Percentiles rank a stretch among this genome's conserved stretches.
Conservation (phyloP, 208 protist species). For the Crithidia fasciculata region DNA sequence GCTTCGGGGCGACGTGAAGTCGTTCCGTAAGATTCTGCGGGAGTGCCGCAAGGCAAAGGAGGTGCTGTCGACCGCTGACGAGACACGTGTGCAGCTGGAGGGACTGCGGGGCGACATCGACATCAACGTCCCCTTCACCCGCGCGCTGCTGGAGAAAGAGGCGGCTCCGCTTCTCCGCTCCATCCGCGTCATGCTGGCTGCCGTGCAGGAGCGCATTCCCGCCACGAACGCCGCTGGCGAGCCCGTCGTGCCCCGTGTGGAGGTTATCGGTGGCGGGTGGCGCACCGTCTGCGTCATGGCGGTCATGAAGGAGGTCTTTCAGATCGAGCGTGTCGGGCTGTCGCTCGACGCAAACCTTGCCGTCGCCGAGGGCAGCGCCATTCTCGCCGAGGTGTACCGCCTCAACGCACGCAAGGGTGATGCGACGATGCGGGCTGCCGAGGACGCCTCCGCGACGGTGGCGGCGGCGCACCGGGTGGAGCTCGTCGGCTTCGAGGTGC, state of each 20-base stretch:
- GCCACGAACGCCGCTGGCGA: conserved; percentile 2
- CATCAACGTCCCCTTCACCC: conserved; percentile 47
- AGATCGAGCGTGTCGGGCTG: conserved; percentile 45
- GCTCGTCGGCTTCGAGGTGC: conserved; percentile 42
- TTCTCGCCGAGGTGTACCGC: conserved; percentile 42
- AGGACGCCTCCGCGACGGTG: background rate
- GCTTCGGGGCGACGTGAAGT: conserved; percentile 55
- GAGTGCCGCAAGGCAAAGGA: conserved; percentile 80
- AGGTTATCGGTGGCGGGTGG: conserved; percentile 82
- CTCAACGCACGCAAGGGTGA: conserved; percentile 3
- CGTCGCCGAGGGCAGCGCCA: conserved; percentile 72
- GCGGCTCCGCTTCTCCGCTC: conserved; percentile 37
- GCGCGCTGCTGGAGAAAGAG: conserved; percentile 36
- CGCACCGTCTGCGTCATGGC: conserved; percentile 55
- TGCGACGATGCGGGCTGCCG: conserved; percentile 18
- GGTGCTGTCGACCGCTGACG: conserved; percentile 68
- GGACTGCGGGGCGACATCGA: conserved; percentile 55
- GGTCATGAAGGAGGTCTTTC: conserved; percentile 51
- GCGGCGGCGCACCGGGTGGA: conserved; percentile 43
- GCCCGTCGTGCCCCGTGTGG: conserved; percentile 42
- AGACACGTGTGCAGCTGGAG: conserved; percentile 60
- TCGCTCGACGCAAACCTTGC: conserved; percentile 68
- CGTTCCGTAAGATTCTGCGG: conserved; percentile 54
- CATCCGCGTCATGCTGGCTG: conserved; percentile 43
- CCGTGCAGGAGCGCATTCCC: conserved; percentile 30